Evolutionary conservation across 2,329 filamentous ascomycete genomes (phyloP).

Genomic region (Metarhizium guizhouense): DNA sequence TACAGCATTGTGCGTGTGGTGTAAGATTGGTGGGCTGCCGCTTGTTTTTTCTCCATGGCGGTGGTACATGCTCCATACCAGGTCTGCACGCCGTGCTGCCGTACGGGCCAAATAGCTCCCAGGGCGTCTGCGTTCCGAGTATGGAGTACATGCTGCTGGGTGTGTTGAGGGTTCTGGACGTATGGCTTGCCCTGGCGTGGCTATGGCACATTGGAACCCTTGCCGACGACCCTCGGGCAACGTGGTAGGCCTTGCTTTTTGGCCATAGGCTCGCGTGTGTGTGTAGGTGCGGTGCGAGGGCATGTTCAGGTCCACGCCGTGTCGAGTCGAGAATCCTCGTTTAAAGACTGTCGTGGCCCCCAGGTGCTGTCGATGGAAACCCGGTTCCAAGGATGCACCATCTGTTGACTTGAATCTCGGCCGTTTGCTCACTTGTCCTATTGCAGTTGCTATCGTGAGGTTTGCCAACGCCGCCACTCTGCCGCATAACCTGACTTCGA

Average conservation of each 20-base stretch:
- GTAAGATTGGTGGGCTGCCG: neutral
- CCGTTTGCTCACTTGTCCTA: neutral
- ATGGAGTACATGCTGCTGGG: neutral
- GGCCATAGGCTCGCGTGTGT: neutral
- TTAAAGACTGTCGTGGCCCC: conserved; percentile 4
- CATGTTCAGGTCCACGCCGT: neutral
- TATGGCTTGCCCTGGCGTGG: neutral
- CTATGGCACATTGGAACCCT: conserved; percentile 2
- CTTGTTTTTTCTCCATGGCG: neutral
- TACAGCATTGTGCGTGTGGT: neutral
- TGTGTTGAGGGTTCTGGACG: neutral
- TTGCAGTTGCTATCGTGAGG: too few relatives aligned
- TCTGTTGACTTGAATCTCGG: neutral
- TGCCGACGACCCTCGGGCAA: conserved; percentile 7
- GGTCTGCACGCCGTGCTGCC: neutral
- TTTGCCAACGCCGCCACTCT: neutral
- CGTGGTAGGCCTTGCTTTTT: conserved; percentile 5
- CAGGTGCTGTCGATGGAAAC: neutral
- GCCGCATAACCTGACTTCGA: neutral
- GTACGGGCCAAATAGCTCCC: neutral
- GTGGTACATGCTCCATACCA: neutral
- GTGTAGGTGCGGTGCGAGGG: neutral
- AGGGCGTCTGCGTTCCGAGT: too few relatives aligned
- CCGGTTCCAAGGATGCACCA: neutral
- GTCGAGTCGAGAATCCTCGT: neutral